Percentiles rank a stretch among this genome's conserved stretches.
These are phyloP conservation scores for Tuber aestivum DNA, from an alignment of 495 filamentous ascomycete genomes.

Conservation along the genomic window DNA sequence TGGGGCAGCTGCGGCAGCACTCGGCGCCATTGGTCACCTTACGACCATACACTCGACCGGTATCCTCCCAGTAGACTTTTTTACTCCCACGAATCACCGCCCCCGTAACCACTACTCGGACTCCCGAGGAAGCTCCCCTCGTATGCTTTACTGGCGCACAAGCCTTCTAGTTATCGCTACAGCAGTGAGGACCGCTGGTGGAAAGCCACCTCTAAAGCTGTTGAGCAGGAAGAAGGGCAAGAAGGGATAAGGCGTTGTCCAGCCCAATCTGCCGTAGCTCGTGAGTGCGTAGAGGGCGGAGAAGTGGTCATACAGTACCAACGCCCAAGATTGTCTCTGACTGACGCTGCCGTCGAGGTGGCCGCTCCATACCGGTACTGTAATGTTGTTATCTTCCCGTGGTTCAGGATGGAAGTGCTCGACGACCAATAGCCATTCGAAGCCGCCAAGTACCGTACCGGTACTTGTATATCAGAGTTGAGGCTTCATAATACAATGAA, in stretches of 20 bases:
- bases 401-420: not conserved
- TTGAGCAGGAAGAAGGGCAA: not conserved
- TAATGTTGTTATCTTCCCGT: not conserved
- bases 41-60: not conserved
- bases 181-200: not conserved
- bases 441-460: not conserved
- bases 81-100: not conserved
- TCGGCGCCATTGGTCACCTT: not conserved
- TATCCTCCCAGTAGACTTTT: not conserved
- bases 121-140: not conserved
- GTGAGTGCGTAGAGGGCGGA: not conserved
- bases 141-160: not conserved
- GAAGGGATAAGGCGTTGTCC: not conserved
- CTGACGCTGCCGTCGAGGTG: not conserved
- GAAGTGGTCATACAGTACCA: not conserved
- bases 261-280: not conserved
- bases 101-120: not conserved
- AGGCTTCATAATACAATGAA: not conserved
- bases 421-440: not conserved
- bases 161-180: not conserved
- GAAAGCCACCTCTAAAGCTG: not conserved
- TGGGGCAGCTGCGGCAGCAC: not conserved
- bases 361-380: not conserved
- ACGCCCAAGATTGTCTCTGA: not conserved
- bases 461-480: not conserved